A percentile compares a stretch with the other conserved stretches of the same genome.
phyloP scores from a whole-genome alignment of 2,329 filamentous ascomycete species.

The Raffaelea ambrosiae region DNA sequence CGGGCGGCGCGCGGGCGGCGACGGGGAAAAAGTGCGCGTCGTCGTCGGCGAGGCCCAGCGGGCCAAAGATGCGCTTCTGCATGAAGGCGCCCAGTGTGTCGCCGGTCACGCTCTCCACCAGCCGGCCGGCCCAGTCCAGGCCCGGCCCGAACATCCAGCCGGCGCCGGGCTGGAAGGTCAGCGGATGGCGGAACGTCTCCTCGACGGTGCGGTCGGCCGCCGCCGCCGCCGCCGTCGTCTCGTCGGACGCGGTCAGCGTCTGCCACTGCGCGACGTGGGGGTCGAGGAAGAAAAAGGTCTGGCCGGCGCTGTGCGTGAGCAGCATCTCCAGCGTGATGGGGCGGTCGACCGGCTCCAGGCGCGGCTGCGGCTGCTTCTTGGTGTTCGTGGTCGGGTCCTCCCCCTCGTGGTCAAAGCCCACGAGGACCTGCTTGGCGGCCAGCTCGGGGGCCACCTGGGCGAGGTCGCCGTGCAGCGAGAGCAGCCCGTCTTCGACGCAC shows the following conservation, averaged over 20 bases:
- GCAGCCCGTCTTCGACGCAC: slow-evolving; percentile 41
- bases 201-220: slow-evolving; percentile 23
- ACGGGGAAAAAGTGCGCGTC: slow-evolving; percentile 29
- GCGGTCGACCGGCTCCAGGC: no score
- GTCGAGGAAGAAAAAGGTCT: slow-evolving; percentile 33
- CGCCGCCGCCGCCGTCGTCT: background rate
- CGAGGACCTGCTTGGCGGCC: slow-evolving; percentile 35
- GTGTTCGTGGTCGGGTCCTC: slow-evolving; percentile 27
- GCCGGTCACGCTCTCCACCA: slow-evolving; percentile 39
- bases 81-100: slow-evolving; percentile 33
- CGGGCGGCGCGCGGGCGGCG: slow-evolving; percentile 24
- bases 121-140: slow-evolving; percentile 43
- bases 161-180: slow-evolving; percentile 41
- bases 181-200: slow-evolving; percentile 32
- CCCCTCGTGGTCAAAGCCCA: slow-evolving; percentile 32
- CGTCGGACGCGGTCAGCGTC: slow-evolving; percentile 6
- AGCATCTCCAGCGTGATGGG: slow-evolving; percentile 43
- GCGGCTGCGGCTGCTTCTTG: background rate
- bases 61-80: slow-evolving; percentile 32
- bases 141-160: slow-evolving; percentile 41
- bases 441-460: slow-evolving; percentile 38
- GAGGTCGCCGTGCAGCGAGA: slow-evolving; percentile 38
- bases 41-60: slow-evolving; percentile 30
- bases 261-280: slow-evolving; percentile 27
- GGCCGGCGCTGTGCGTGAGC: slow-evolving; percentile 42